A percentile compares a stretch with the other conserved stretches of the same genome.
phyloP scores from a whole-genome alignment of 2,329 filamentous ascomycete species.

The Alternaria arbusti region DNA sequence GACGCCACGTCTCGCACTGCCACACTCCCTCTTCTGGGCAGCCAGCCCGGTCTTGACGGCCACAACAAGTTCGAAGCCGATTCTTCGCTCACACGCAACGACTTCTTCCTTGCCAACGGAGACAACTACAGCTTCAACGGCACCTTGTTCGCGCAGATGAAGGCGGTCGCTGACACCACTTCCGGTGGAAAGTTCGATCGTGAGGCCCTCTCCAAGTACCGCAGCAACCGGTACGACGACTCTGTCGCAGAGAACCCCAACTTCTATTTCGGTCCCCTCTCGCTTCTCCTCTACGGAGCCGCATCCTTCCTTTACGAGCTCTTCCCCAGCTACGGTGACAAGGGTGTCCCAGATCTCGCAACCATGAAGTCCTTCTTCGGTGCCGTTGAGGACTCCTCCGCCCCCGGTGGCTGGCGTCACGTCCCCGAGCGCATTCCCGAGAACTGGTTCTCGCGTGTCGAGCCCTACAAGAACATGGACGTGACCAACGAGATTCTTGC shows the following conservation, averaged over 20 bases:
- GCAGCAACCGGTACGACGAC: conserved; percentile 50
- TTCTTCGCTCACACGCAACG: conserved; percentile 51
- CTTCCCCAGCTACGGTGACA: conserved; percentile 42
- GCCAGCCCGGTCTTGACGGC: conserved; percentile 51
- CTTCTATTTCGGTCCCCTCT: conserved; percentile 53
- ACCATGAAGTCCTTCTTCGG: conserved; percentile 48
- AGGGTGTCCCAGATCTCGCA: conserved; percentile 24
- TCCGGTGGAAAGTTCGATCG: conserved; percentile 47
- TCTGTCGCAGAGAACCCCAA: conserved; percentile 45
- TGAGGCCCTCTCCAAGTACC: conserved; percentile 48
- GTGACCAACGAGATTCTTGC: conserved; percentile 50
- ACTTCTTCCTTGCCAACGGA: conserved; percentile 47
- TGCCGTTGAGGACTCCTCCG: conserved; percentile 45
- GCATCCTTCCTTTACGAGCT: conserved; percentile 54
- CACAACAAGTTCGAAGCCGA: conserved; percentile 55
- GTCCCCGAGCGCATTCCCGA: conserved; percentile 50
- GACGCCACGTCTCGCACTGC: conserved; percentile 54
- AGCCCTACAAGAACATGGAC: conserved; percentile 45
- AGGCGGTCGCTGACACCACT: conserved; percentile 32
- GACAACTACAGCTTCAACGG: conserved; percentile 52
- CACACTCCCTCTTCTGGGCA: conserved; percentile 34
- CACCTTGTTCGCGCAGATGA: conserved; percentile 51
- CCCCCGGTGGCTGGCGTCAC: conserved; percentile 46
- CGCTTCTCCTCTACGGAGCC: conserved; percentile 51
- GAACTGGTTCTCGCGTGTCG: conserved; percentile 48